Conservation (phyloP, 2,329 filamentous ascomycete species). For the Chrysoporthe austroafricana region DNA sequence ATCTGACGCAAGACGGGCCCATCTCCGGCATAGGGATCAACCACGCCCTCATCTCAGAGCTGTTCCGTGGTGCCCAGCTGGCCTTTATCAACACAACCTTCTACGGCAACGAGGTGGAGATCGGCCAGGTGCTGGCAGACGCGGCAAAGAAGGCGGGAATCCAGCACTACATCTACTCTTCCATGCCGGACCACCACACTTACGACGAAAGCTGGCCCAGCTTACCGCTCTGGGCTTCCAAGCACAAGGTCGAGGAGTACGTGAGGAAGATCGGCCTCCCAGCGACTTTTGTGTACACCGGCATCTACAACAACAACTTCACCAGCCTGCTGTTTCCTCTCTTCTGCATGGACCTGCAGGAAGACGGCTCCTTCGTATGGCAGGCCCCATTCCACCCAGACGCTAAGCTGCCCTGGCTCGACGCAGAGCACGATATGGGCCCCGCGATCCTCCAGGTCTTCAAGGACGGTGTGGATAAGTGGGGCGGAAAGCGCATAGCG, state of each 20-base stretch:
- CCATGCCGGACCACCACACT: slow-evolving; percentile 91
- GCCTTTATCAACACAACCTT: slow-evolving; percentile 99
- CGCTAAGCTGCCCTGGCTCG: slow-evolving; percentile 88
- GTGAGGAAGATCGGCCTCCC: slow-evolving; percentile 80
- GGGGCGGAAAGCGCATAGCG: slow-evolving; percentile 79
- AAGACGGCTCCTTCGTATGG: slow-evolving; percentile 88
- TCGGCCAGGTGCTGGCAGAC: slow-evolving; percentile 86
- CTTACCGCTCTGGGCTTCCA: slow-evolving; percentile 87
- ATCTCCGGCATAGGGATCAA: slow-evolving; percentile 71
- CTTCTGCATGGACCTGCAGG: slow-evolving; percentile 90
- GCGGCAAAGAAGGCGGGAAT: slow-evolving; percentile 84
- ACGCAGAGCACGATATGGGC: slow-evolving; percentile 94
- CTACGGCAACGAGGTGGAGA: slow-evolving; percentile 90
- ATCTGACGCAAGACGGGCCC: slow-evolving; percentile 70
- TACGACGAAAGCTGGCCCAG: slow-evolving; percentile 79
- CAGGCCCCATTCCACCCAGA: slow-evolving; percentile 91
- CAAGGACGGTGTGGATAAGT: slow-evolving; percentile 87
- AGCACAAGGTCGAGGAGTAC: slow-evolving; percentile 92
- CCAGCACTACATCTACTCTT: slow-evolving; percentile 93
- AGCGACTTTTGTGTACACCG: slow-evolving; percentile 92
- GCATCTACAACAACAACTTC: slow-evolving; percentile 99
- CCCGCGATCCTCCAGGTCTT: slow-evolving; percentile 91
- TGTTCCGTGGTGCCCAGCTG: slow-evolving; percentile 83
- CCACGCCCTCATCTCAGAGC: slow-evolving; percentile 69
- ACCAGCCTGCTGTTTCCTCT: slow-evolving; percentile 89